Percentiles rank a stretch among this genome's conserved stretches.
Evolutionary conservation across 2,329 filamentous ascomycete genomes (phyloP).

Genomic region (Epichloe sylvatica): DNA sequence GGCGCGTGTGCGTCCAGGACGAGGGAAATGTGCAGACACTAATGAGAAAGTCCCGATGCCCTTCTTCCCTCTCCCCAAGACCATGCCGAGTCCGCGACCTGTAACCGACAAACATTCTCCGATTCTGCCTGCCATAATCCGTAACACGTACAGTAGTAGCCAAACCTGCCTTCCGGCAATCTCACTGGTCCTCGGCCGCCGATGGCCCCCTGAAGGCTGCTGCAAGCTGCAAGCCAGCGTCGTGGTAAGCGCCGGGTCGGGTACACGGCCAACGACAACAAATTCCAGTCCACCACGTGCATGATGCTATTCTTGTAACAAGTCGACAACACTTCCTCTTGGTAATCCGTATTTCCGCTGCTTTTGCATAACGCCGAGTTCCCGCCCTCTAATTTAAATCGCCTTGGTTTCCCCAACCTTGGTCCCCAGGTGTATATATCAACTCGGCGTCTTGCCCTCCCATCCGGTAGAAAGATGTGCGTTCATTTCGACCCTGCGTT

Average conservation of each 20-base stretch:
- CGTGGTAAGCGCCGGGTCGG: constrained; percentile 14
- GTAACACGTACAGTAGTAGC: too few species aligned
- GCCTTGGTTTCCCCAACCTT: constrained; percentile 2
- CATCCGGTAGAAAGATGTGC: background rate
- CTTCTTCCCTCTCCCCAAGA: too few species aligned
- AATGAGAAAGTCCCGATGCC: too few species aligned
- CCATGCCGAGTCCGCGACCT: too few species aligned
- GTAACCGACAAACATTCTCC: background rate
- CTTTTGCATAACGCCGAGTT: background rate
- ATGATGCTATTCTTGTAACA: constrained; percentile 9
- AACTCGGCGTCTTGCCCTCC: constrained; percentile 6
- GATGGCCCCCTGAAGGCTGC: constrained; percentile 1
- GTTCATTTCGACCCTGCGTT: too few species aligned
- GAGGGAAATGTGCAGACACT: too few species aligned
- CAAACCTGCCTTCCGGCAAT: background rate
- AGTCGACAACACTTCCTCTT: background rate
- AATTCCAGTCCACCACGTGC: background rate
- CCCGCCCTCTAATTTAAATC: background rate
- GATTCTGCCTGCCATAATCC: background rate
- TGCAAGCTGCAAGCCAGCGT: constrained; percentile 11
- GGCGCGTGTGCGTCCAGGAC: too few species aligned
- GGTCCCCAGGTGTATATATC: constrained; percentile 5
- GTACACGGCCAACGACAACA: constrained; percentile 8
- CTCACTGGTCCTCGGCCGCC: background rate
- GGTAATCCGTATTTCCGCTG: background rate